Conservation (phyloP, 345 rosid genomes). For the Rhizophora apiculata region DNA sequence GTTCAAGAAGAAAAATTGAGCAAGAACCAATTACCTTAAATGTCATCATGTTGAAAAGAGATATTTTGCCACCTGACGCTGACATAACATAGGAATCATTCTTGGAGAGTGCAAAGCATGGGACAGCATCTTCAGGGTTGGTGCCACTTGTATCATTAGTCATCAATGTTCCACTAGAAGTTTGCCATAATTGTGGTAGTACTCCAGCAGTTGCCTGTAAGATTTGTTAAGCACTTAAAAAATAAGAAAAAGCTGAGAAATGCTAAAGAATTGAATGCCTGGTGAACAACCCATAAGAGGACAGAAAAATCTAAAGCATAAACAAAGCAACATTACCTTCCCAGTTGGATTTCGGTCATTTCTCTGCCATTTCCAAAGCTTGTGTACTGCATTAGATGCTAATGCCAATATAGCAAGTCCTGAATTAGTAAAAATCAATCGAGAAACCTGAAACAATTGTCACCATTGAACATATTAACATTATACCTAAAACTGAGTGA, state of each 20-base stretch:
- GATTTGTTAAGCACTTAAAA: constrained; percentile 5
- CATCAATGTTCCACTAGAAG: constrained; percentile 71
- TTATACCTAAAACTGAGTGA: no score
- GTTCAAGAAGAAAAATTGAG: background rate
- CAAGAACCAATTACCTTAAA: constrained; percentile 49
- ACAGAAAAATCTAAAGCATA: no score
- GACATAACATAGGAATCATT: constrained; percentile 90
- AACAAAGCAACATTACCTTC: constrained; percentile 35
- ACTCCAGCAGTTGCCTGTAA: constrained; percentile 61
- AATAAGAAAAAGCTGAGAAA: background rate
- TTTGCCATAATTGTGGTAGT: constrained; percentile 76
- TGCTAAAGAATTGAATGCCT: no score
- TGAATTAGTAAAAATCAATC: constrained; percentile 55
- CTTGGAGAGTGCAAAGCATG: constrained; percentile 86
- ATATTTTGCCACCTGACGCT: constrained; percentile 82
- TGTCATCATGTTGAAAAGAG: constrained; percentile 87
- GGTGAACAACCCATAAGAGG: no score
- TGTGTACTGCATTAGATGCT: constrained; percentile 57
- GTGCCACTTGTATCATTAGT: constrained; percentile 59
- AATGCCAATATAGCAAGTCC: constrained; percentile 58
- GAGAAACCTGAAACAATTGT: constrained; percentile 40
- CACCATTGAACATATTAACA: background rate
- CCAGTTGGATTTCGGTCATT: constrained; percentile 48
- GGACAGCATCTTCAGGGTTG: constrained; percentile 63
- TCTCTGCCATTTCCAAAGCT: constrained; percentile 72